phyloP scores from a whole-genome alignment of 352 stramenopile species.

The Pythium dissotocum region DNA sequence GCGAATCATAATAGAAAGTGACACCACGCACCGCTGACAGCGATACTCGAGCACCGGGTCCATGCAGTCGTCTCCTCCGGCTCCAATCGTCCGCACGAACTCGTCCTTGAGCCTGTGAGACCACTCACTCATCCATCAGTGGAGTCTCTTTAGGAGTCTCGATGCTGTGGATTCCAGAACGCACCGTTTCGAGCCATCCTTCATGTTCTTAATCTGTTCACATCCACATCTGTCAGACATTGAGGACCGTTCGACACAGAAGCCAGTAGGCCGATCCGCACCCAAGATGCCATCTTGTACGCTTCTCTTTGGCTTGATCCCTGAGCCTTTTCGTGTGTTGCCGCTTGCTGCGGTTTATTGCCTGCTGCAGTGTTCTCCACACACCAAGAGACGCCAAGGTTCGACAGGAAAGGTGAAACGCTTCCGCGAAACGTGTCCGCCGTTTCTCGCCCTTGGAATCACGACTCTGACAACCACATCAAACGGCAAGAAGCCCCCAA shows the following conservation, averaged over 20 bases:
- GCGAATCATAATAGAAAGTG: not conserved
- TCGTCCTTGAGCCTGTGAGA: slow-evolving; percentile 65
- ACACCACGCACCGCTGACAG: slow-evolving; percentile 43
- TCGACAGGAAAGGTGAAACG: not conserved
- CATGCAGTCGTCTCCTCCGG: slow-evolving; percentile 46
- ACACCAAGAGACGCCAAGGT: slow-evolving; percentile 22
- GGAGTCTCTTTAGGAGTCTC: not conserved
- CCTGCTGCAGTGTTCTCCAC: not conserved
- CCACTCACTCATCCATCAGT: not conserved
- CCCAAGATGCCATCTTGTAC: slow-evolving; percentile 29
- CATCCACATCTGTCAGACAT: not conserved
- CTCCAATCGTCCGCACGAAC: slow-evolving; percentile 55
- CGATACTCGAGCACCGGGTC: slow-evolving; percentile 70
- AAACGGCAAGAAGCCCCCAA: not conserved
- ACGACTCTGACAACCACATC: not conserved
- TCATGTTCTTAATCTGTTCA: slow-evolving; percentile 60
- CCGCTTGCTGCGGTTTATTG: not conserved
- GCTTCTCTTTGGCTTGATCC: slow-evolving; percentile 3
- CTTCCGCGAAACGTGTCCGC: not conserved
- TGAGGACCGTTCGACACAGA: not conserved
- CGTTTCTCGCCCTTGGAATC: not conserved
- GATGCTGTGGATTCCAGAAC: not conserved
- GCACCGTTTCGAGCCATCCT: slow-evolving; percentile 69
- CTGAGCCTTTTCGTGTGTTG: not conserved
- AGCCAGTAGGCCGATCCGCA: not conserved